Evolutionary conservation across 1,284 basidiomycete species (phyloP).

Genomic region (Puccinia novopanici): DNA sequence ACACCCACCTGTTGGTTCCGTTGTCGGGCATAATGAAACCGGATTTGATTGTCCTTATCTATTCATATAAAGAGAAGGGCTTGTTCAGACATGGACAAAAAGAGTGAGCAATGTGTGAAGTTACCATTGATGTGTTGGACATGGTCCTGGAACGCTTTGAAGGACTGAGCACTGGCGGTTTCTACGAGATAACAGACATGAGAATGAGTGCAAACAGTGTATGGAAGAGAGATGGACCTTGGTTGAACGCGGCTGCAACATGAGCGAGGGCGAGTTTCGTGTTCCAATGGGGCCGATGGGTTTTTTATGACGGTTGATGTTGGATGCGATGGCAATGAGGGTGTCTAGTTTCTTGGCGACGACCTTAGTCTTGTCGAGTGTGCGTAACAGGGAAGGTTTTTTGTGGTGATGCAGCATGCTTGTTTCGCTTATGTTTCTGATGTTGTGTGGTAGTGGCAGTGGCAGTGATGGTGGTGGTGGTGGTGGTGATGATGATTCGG

Average conservation of each 20-base stretch:
- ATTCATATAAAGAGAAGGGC: not conserved
- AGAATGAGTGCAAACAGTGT: not conserved
- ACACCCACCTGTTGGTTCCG: not conserved
- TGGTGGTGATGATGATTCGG: not conserved
- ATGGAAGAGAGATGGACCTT: not conserved
- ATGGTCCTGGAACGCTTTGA: not conserved
- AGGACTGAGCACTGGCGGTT: not conserved
- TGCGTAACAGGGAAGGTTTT: not conserved
- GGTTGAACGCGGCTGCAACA: not conserved
- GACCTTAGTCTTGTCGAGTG: not conserved
- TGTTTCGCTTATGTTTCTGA: no score
- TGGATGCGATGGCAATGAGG: not conserved
- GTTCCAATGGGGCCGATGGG: not conserved
- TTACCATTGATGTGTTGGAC: conserved; percentile 10
- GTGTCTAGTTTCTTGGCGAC: not conserved
- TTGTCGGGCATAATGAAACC: not conserved
- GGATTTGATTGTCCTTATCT: conserved; percentile 15
- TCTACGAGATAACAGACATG: not conserved
- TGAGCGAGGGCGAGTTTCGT: not conserved
- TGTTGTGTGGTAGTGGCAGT: not conserved
- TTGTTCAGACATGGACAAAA: not conserved
- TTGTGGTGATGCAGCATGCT: not conserved
- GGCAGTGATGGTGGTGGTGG: not conserved
- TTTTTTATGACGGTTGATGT: not conserved
- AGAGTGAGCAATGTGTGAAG: not conserved